phyloP scores from a whole-genome alignment of 805 yeast species.

The Dipodascus albidus region DNA sequence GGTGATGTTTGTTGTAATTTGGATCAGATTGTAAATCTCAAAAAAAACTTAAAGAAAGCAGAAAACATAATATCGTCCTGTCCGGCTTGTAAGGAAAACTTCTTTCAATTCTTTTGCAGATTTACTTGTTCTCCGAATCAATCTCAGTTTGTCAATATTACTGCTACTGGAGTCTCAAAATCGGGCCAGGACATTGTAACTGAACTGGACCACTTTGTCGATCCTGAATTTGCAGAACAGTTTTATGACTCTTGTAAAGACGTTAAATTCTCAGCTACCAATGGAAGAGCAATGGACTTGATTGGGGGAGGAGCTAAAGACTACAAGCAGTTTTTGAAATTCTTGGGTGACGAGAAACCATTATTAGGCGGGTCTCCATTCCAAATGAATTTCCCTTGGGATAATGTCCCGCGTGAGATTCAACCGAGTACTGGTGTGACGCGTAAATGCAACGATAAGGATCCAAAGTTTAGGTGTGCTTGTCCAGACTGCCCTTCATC shows the following conservation, averaged over 20 bases:
- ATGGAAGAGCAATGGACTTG: conserved; percentile 92
- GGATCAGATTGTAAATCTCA: conserved; percentile 43
- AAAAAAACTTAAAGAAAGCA: conserved; percentile 55
- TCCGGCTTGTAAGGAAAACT: conserved; percentile 87
- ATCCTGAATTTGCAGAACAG: conserved; percentile 43
- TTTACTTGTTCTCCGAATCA: conserved; percentile 89
- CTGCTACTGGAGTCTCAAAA: conserved; percentile 38
- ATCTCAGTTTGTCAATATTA: conserved; percentile 58
- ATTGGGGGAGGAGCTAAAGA: conserved; percentile 94
- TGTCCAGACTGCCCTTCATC: conserved; percentile 80
- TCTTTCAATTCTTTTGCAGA: conserved; percentile 66
- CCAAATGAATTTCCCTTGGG: conserved; percentile 69
- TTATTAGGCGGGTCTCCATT: conserved; percentile 91
- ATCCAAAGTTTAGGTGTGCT: conserved; percentile 56
- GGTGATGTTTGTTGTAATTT: conserved; percentile 57
- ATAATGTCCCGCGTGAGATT: conserved; percentile 23
- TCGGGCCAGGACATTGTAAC: conserved; percentile 51
- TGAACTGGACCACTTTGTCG: conserved; percentile 55
- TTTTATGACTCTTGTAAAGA: conserved; percentile 80
- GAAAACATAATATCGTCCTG: conserved; percentile 78
- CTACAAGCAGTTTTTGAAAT: conserved; percentile 63
- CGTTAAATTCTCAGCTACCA: conserved; percentile 87
- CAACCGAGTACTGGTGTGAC: conserved; percentile 22
- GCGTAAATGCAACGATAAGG: conserved; percentile 46
- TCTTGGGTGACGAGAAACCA: conserved; percentile 91